Evolutionary conservation across 305 asterid species (phyloP), one percentile per base, ranked within the genome.

Genomic region (Andrographis paniculata): DNA sequence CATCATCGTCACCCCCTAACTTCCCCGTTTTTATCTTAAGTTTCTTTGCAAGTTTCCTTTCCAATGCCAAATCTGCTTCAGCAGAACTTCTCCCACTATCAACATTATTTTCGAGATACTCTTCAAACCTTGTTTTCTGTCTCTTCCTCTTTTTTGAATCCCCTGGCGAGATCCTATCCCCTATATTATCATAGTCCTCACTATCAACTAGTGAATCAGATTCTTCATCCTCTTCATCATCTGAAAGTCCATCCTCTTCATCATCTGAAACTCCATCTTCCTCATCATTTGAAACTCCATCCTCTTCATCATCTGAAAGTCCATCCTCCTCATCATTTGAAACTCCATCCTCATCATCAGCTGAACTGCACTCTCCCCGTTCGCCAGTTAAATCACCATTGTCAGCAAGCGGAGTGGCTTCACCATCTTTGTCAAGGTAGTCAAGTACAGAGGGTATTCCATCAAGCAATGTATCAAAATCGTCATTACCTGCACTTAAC

Each of bases 401-500:
- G 46, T 59, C 66, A 45, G 20, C 51, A 37, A 36, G 49, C 48
- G 48, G 56, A 17, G 43, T 14, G 18, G 14, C 52, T 43, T 51
- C 31, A 11, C 61, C 64, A 23, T 15, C 17, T 30, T 61, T 73
- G 22, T 24, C 76, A 16, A 41, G 45, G 40, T 63, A 23, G 52
- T 71, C 76, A 36, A 69, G 53, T 56, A 60, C 52, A 17, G 93
- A 71, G 24, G 88, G 76, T 52, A 79, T 72, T 38, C 85, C 93
- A 41, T 70, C 75, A 20, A 84, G 69, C 59, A 88, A 63, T 61
- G 36, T 44, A 42, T 68, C 73, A 14, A 80, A 16, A 44, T 71
- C 95, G 71, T 85, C 93, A 53, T 64, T 68, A n/a, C 70, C 76
- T 39, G 80, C 67, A 50, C 48, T 58, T 67, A 88, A 54, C 52